Percentiles rank a stretch among this genome's conserved stretches.
These are phyloP conservation scores for Tephrocybe sp. DNA, from an alignment of 768 basidiomycete species.

Conservation along the genomic window DNA sequence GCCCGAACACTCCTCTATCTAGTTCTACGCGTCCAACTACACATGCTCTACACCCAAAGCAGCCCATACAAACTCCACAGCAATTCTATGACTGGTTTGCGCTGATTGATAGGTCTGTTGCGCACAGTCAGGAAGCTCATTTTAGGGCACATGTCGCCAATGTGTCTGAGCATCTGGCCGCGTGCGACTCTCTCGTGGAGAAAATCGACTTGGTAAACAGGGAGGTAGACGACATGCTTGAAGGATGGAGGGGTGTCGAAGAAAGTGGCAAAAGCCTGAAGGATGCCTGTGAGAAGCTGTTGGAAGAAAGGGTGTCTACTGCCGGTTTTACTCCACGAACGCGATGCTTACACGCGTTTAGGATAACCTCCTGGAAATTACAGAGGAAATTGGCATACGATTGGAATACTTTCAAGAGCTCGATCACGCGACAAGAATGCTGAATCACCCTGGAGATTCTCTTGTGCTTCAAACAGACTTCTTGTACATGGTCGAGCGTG, in stretches of 20 bases:
- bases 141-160: slow-evolving; percentile 82
- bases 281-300: slow-evolving; percentile 83
- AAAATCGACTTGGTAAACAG: slow-evolving; percentile 69
- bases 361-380: slow-evolving; percentile 75
- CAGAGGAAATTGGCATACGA: slow-evolving; percentile 77
- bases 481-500: slow-evolving; percentile 92
- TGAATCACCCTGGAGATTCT: slow-evolving; percentile 91
- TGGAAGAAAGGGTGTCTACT: slow-evolving; percentile 80
- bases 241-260: slow-evolving; percentile 84
- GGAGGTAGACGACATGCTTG: slow-evolving; percentile 79
- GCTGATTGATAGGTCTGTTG: slow-evolving; percentile 83
- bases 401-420: slow-evolving; percentile 95
- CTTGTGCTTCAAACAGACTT: slow-evolving; percentile 91
- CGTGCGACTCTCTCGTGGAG: slow-evolving; percentile 73
- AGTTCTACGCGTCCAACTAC: slow-evolving; percentile 15
- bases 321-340: neutral
- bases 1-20: slow-evolving; percentile 40
- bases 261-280: slow-evolving; percentile 90
- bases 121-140: slow-evolving; percentile 91
- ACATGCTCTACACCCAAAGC: slow-evolving; percentile 69
- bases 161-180: slow-evolving; percentile 71
- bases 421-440: slow-evolving; percentile 87
- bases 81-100: slow-evolving; percentile 98
- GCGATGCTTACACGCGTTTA: slow-evolving; percentile 25
- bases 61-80: slow-evolving; percentile 85